phyloP scores from a whole-genome alignment of 805 yeast species.

The Metschnikowia amazonensis region DNA sequence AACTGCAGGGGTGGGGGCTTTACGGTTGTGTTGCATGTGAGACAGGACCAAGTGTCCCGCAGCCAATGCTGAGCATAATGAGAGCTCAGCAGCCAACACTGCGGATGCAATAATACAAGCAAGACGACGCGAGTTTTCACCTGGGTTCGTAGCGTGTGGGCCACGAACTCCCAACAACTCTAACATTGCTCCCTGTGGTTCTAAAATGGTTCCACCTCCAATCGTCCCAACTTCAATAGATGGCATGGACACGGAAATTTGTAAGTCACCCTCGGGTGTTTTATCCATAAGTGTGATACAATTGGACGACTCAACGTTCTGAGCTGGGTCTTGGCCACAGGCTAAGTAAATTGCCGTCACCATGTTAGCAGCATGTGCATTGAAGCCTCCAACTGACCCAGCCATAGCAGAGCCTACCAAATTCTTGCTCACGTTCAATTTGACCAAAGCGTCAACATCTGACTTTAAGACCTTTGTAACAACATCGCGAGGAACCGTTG shows the following conservation, averaged over 20 bases:
- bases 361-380: slow-evolving; percentile 96
- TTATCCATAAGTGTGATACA: slow-evolving; percentile 95
- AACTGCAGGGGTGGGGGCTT: slow-evolving; percentile 34
- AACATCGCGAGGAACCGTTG: slow-evolving; percentile 76
- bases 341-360: slow-evolving; percentile 94
- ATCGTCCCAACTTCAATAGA: slow-evolving; percentile 98
- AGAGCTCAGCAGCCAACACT: slow-evolving; percentile 93
- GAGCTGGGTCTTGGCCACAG: slow-evolving; percentile 99
- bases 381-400: slow-evolving; percentile 95
- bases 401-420: slow-evolving; percentile 98
- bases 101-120: slow-evolving; percentile 92
- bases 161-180: slow-evolving; percentile 94
- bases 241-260: slow-evolving; percentile 98
- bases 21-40: slow-evolving; percentile 94
- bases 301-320: slow-evolving; percentile 94
- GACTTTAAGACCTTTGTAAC: slow-evolving; percentile 84
- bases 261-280: slow-evolving; percentile 59
- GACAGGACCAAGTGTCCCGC: slow-evolving; percentile 98
- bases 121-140: slow-evolving; percentile 88
- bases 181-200: slow-evolving; percentile 95
- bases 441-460: slow-evolving; percentile 87
- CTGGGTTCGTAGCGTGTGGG: slow-evolving; percentile 90
- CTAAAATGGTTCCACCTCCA: slow-evolving; percentile 98
- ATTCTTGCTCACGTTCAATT: slow-evolving; percentile 83
- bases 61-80: slow-evolving; percentile 92